Evolutionary conservation across 2,329 filamentous ascomycete species (phyloP).

Genomic region (Pseudogymnoascus sp.): DNA sequence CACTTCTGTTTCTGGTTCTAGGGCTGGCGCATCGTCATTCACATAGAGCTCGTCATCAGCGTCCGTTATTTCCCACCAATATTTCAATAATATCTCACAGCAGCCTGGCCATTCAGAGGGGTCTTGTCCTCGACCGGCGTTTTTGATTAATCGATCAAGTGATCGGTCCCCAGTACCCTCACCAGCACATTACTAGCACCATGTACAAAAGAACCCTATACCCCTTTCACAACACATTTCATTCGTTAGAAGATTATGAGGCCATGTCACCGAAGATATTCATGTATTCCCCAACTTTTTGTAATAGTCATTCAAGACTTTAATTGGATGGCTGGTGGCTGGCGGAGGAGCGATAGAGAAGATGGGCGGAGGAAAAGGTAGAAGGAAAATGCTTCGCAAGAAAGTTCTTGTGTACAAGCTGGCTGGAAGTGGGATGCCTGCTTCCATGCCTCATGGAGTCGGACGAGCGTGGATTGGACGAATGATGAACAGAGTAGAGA

Average conservation of each 20-base stretch:
- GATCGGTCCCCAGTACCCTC: conserved; percentile 14
- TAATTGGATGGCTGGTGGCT: conserved; percentile 13
- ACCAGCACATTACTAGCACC: conserved; percentile 8
- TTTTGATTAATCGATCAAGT: conserved; percentile 20
- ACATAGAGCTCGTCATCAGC: conserved; percentile 11
- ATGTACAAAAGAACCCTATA: conserved; percentile 10
- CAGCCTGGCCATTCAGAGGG: conserved; percentile 25
- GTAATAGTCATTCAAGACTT: conserved; percentile 12
- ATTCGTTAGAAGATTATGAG: conserved; percentile 10
- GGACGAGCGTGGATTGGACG: conserved; percentile 9
- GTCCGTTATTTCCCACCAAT: conserved; percentile 11
- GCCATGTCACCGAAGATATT: conserved; percentile 14
- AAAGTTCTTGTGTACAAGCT: conserved; percentile 9
- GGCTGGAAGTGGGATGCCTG: neutral
- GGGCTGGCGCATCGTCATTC: conserved; percentile 5
- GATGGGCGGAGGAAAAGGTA: neutral
- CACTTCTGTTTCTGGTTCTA: conserved; percentile 7
- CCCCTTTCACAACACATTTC: conserved; percentile 10
- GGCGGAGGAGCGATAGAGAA: conserved; percentile 6
- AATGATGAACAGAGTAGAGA: conserved; percentile 8
- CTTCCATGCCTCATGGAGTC: neutral
- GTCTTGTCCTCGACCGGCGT: conserved; percentile 29
- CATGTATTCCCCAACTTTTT: conserved; percentile 14
- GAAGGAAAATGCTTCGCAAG: neutral
- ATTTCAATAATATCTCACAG: conserved; percentile 10